Conservation (phyloP, 176 grass and related monocot species). For the bread wheat (Triticum aestivum) region IWGSC_CS_RefSeq_v2.1 NC_057802.1:313173946-313174445, state of each 20-base stretch:
- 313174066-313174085: background rate
- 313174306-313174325: too few relatives aligned
- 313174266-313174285: too few relatives aligned
- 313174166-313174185: too few relatives aligned
- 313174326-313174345: too few relatives aligned
- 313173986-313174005: constrained; percentile 1
- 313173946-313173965: background rate
- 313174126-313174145: background rate
- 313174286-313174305: too few relatives aligned
- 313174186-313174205: too few relatives aligned
- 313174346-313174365: background rate
- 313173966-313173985: background rate
- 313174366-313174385: background rate
- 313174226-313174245: too few relatives aligned
- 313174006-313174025: constrained; percentile 18
- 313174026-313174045: background rate
- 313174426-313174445: background rate
- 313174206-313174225: too few relatives aligned
- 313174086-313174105: constrained; percentile 7
- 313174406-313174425: background rate
- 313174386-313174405: background rate
- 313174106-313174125: background rate
- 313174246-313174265: too few relatives aligned
- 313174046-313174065: background rate
- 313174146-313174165: background rate